Evolutionary conservation across 352 stramenopile species (phyloP).

Genomic region (Pythium vanterpoolii): DNA sequence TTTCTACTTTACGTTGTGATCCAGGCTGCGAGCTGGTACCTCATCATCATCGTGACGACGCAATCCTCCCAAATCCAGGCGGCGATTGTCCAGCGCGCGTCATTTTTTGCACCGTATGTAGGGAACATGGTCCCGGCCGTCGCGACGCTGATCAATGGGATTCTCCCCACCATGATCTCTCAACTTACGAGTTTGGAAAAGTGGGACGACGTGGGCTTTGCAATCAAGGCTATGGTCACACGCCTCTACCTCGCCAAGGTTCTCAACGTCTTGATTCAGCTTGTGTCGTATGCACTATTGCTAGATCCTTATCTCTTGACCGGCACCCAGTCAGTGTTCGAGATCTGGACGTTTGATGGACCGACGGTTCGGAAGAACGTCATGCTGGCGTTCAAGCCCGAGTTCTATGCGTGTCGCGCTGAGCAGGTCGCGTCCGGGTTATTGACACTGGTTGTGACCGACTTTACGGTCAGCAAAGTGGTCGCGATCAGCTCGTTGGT

Average conservation of each 20-base stretch:
- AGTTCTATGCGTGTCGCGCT: constrained; percentile 44
- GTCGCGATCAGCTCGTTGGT: constrained; percentile 32
- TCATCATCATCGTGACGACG: constrained; percentile 73
- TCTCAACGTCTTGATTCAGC: constrained; percentile 77
- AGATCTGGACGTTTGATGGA: constrained; percentile 42
- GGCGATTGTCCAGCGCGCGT: constrained; percentile 35
- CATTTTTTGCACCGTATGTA: constrained; percentile 49
- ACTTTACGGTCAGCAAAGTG: constrained; percentile 71
- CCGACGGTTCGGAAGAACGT: constrained; percentile 46
- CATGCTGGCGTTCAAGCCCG: constrained; percentile 63
- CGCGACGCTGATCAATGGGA: constrained; percentile 73
- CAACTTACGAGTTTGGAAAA: constrained; percentile 64
- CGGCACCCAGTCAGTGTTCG: constrained; percentile 28
- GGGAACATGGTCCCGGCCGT: constrained; percentile 63
- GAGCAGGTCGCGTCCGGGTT: constrained; percentile 65
- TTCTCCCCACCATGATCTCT: constrained; percentile 61
- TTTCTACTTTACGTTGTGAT: constrained; percentile 63
- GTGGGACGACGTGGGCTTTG: constrained; percentile 76
- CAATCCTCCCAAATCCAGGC: constrained; percentile 59
- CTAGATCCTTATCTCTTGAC: constrained; percentile 67
- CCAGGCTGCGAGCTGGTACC: constrained; percentile 60
- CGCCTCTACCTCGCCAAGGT: constrained; percentile 81
- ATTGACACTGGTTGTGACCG: constrained; percentile 65
- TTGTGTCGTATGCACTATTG: constrained; percentile 69
- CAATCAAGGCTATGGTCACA: constrained; percentile 81